Conservation (phyloP, 1,139 yeast genomes). For the Blastobotrys elegans region DNA sequence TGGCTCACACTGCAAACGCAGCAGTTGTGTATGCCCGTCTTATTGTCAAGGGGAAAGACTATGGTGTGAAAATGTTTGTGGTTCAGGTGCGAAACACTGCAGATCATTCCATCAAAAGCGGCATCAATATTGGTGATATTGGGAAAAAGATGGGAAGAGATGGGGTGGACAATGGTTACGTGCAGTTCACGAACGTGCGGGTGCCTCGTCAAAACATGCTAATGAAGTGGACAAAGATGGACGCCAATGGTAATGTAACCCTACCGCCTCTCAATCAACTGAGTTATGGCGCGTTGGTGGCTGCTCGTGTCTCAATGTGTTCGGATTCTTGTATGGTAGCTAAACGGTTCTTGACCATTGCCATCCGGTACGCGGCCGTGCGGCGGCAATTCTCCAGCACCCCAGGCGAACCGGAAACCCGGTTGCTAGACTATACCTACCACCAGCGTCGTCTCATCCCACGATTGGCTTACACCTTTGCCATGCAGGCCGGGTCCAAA, state of each 20-base stretch:
- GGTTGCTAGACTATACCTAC: constrained; percentile 69
- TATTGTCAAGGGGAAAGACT: constrained; percentile 73
- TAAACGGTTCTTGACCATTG: constrained; percentile 75
- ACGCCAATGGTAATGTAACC: constrained; percentile 59
- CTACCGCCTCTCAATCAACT: constrained; percentile 77
- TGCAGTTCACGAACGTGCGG: constrained; percentile 75
- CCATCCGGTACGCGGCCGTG: constrained; percentile 82
- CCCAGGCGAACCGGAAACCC: constrained; percentile 35
- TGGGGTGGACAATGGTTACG: constrained; percentile 82
- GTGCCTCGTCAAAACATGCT: constrained; percentile 82
- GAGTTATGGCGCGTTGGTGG: constrained; percentile 78
- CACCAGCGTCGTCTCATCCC: constrained; percentile 86
- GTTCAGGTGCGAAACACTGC: constrained; percentile 78
- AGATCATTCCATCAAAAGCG: constrained; percentile 64
- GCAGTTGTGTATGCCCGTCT: constrained; percentile 76
- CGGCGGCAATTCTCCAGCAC: constrained; percentile 73
- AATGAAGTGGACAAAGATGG: constrained; percentile 72
- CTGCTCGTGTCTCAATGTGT: constrained; percentile 89
- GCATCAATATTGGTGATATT: constrained; percentile 82
- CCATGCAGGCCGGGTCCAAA: constrained; percentile 66
- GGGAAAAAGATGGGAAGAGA: constrained; percentile 93
- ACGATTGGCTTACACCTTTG: constrained; percentile 70
- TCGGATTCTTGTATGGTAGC: constrained; percentile 75
- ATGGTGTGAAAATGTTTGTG: constrained; percentile 86
- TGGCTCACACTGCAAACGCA: constrained; percentile 90